These are phyloP conservation scores for Spathaspora girioi DNA, from an alignment of 805 yeast genomes.

Conservation along the genomic window DNA sequence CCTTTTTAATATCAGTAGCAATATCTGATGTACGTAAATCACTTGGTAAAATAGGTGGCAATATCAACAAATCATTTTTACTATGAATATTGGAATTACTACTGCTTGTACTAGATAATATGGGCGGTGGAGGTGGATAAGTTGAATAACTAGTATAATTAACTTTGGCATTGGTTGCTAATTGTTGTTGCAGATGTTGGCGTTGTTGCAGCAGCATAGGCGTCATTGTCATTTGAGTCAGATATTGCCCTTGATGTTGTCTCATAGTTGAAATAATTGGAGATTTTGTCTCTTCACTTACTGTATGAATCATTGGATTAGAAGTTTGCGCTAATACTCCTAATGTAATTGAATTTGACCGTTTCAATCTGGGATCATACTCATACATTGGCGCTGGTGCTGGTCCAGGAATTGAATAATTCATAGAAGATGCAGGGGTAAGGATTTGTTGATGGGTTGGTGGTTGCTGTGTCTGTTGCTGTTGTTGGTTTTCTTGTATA, in stretches of 20 bases:
- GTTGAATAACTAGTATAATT: slow-evolving; percentile 7
- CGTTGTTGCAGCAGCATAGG: background rate
- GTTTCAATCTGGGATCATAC: slow-evolving; percentile 1
- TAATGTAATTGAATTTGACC: slow-evolving; percentile 20
- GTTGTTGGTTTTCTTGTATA: background rate
- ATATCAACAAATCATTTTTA: slow-evolving; percentile 7
- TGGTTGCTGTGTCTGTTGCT: too few species aligned
- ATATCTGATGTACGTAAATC: background rate
- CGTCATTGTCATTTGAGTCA: background rate
- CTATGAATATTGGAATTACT: background rate
- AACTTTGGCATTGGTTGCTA: background rate
- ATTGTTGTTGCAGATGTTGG: background rate
- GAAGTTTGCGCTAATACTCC: slow-evolving; percentile 12
- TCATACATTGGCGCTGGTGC: background rate
- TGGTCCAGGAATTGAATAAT: background rate
- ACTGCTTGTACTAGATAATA: slow-evolving; percentile 4
- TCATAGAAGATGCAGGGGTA: background rate
- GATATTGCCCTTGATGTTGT: background rate
- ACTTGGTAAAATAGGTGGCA: slow-evolving; percentile 12
- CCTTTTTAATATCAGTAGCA: background rate
- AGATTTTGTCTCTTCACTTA: background rate
- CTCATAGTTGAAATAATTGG: background rate
- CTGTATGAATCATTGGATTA: background rate
- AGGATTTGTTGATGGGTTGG: background rate
- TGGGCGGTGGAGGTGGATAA: slow-evolving; percentile 11